Evolutionary conservation across 2,329 filamentous ascomycete species (phyloP).

Genomic region (Daldinia sp.): DNA sequence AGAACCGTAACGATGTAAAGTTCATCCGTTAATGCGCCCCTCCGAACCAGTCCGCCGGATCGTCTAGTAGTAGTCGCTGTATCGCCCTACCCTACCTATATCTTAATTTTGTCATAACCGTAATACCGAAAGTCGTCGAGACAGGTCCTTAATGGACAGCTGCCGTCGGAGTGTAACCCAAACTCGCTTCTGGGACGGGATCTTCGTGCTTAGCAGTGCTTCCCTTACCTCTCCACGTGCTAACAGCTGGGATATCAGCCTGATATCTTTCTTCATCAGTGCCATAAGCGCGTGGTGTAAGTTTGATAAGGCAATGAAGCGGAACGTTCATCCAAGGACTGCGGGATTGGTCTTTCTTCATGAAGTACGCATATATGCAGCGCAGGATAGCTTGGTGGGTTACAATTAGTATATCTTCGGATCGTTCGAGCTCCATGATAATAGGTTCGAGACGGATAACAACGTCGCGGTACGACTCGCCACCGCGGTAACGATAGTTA

Average conservation of each 20-base stretch:
- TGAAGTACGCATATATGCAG: constrained; percentile 99
- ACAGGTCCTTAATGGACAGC: constrained; percentile 13
- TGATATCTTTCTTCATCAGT: constrained; percentile 89
- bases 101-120: constrained; percentile 13
- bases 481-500: constrained; percentile 98
- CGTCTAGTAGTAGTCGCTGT: constrained; percentile 15
- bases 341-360: constrained; percentile 92
- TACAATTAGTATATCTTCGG: constrained; percentile 96
- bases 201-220: constrained; percentile 86
- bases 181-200: constrained; percentile 50
- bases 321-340: constrained; percentile 99
- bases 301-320: constrained; percentile 93
- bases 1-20: constrained; percentile 15
- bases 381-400: constrained; percentile 96
- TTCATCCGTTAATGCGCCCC: constrained; percentile 27
- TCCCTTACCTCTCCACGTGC: constrained; percentile 94
- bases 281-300: constrained; percentile 92
- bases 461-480: constrained; percentile 94
- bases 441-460: constrained; percentile 98
- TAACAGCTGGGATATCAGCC: constrained; percentile 93
- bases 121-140: not conserved
- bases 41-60: constrained; percentile 19
- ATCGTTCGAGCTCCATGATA: constrained; percentile 98
- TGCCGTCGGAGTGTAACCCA: constrained; percentile 24
- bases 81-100: not conserved